These are phyloP conservation scores for Globisporangium recalcitrans DNA, from an alignment of 352 stramenopile species.

Conservation along the genomic window DNA sequence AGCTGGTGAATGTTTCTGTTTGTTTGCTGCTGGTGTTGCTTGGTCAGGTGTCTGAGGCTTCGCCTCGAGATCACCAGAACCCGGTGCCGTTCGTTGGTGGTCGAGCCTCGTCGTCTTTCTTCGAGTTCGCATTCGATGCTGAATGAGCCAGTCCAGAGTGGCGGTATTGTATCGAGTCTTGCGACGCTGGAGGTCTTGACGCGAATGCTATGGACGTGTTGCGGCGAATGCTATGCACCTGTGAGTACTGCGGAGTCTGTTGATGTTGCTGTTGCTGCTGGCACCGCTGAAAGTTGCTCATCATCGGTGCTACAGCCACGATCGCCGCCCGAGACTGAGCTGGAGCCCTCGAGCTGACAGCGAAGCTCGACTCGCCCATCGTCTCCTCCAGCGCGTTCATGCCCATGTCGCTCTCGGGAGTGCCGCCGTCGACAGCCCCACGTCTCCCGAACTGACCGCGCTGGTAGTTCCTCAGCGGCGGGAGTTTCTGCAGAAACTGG, in stretches of 20 bases:
- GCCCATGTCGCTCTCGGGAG: slow-evolving; percentile 27
- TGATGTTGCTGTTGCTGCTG: slow-evolving; percentile 12
- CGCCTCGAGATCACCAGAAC: slow-evolving; percentile 5
- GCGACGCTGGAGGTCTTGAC: slow-evolving; percentile 1
- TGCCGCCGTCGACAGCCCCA: slow-evolving; percentile 57
- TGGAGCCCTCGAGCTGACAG: slow-evolving; percentile 29
- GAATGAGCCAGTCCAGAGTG: slow-evolving; percentile 15
- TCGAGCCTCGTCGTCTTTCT: slow-evolving; percentile 52
- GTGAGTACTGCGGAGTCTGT: slow-evolving; percentile 4
- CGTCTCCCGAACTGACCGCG: slow-evolving; percentile 50
- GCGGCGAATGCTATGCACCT: neutral
- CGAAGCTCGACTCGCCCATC: slow-evolving; percentile 68
- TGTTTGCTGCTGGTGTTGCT: neutral
- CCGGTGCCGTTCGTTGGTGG: slow-evolving; percentile 25
- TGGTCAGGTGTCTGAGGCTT: neutral
- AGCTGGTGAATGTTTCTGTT: neutral
- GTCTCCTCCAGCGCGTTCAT: slow-evolving; percentile 62
- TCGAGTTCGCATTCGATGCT: slow-evolving; percentile 20
- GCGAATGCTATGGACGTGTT: slow-evolving; percentile 11
- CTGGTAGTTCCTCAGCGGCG: slow-evolving; percentile 52
- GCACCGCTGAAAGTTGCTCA: neutral
- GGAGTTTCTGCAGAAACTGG: slow-evolving; percentile 65
- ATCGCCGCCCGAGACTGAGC: slow-evolving; percentile 28
- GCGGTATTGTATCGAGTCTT: slow-evolving; percentile 13
- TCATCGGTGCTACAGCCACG: slow-evolving; percentile 25